These are phyloP conservation scores for Fusarium clavum DNA, from an alignment of 2,329 filamentous ascomycete species.

Conservation along the genomic window DNA sequence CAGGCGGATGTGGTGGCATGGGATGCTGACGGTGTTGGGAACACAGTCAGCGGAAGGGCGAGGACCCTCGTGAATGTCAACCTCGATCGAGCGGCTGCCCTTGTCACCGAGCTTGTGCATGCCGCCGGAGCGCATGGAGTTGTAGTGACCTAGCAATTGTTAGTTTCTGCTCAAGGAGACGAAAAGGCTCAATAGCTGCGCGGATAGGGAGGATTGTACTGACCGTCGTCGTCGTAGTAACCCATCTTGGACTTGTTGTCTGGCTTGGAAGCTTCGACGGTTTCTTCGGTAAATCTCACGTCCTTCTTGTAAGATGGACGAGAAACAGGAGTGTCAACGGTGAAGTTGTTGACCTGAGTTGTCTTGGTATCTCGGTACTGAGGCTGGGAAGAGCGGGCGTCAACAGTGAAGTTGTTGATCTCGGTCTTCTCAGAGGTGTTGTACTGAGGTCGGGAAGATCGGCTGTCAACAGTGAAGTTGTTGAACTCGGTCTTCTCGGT, in stretches of 20 bases:
- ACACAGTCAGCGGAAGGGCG: slow-evolving; percentile 45
- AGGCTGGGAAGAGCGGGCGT: slow-evolving; percentile 38
- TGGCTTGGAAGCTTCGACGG: slow-evolving; percentile 66
- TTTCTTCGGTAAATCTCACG: slow-evolving; percentile 73
- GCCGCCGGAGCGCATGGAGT: slow-evolving; percentile 67
- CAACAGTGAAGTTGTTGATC: slow-evolving; percentile 49
- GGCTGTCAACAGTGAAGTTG: slow-evolving; percentile 35
- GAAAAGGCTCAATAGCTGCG: neutral
- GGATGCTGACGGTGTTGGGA: slow-evolving; percentile 94
- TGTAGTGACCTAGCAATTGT: slow-evolving; percentile 63
- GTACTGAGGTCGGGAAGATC: slow-evolving; percentile 38
- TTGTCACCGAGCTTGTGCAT: slow-evolving; percentile 68
- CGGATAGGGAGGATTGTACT: slow-evolving; percentile 42
- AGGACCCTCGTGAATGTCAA: slow-evolving; percentile 53
- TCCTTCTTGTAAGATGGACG: slow-evolving; percentile 65
- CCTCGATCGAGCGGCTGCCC: slow-evolving; percentile 61
- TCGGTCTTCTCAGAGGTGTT: slow-evolving; percentile 41
- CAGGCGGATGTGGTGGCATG: slow-evolving; percentile 99
- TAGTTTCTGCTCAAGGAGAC: slow-evolving; percentile 24
- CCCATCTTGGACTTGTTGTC: slow-evolving; percentile 68
- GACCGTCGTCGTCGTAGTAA: slow-evolving; percentile 73
- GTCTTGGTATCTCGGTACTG: slow-evolving; percentile 38
- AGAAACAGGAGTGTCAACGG: slow-evolving; percentile 53
- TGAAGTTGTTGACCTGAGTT: slow-evolving; percentile 43
- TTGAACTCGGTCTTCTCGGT: slow-evolving; percentile 36